Evolutionary conservation across 345 rosid species (phyloP), one percentile per base, ranked within the genome.

Genomic region (Salix dunnii): DNA sequence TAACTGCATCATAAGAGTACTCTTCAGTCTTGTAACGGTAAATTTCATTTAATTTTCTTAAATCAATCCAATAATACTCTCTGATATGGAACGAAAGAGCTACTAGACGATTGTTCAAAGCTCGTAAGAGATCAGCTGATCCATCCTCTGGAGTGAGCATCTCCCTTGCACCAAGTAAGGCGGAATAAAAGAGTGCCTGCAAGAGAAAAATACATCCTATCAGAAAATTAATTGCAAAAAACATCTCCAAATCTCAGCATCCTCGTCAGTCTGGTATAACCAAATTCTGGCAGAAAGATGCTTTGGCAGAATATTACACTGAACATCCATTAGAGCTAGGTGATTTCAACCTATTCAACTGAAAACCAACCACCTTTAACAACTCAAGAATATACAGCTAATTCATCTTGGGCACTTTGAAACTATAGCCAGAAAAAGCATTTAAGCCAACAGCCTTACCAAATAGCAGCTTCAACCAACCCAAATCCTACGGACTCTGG

Each of bases 61-160:
- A 70, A 83, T 95, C 96, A 61, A 91, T 90, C 99, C 99, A 95
- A 72, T 95, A 95, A 82, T 95, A 93, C 79, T 94, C 98, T 77
- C 98, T 88, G 27, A 94, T 91, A 77, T 94, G 98, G 85, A 92
- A 92, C 0, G 97, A 93, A 20, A 95, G 84, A 43, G 97, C 97
- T 7, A 92, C 92, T 58, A 95, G 88, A 71, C 98, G 96, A 83
- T 95, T 95, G 88, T 84, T 93, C 77, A 95, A 79, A 35, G 97
- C 97, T 74, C 87, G 87, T 48, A 88, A 70, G 38, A 95, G 89
- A 84, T 90, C 97, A 65, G 91, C 91, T 27, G 99, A 90, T 90
- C 91, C 95, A 64, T 95, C 98, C 76, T 90, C 97, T 10, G 91
- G 90, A 68, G 97, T 80, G 79, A 95, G 84, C 98, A 95, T 95